phyloP scores from a whole-genome alignment of 2,329 filamentous ascomycete species.

The Aphanoascus verrucosus region DNA sequence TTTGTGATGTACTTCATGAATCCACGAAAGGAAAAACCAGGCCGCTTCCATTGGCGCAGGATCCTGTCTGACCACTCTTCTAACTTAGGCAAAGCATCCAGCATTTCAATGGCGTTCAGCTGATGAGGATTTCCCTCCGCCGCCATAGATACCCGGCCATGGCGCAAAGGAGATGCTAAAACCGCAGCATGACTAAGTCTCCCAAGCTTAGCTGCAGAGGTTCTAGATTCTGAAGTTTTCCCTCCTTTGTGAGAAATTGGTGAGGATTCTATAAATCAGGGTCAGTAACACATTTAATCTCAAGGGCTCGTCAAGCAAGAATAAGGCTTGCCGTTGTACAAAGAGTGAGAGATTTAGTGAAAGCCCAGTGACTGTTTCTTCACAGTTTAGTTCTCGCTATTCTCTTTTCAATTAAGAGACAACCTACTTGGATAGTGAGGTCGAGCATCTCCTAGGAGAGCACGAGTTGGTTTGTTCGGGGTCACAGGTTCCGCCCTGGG shows the following conservation, averaged over 20 bases:
- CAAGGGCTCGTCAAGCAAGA: no score
- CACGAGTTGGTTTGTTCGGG: neutral
- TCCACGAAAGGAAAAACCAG: constrained; percentile 9
- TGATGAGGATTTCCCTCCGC: neutral
- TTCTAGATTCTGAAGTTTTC: neutral
- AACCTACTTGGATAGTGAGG: neutral
- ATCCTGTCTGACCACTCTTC: constrained; percentile 10
- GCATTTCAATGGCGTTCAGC: constrained; percentile 12
- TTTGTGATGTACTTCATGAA: constrained; percentile 9
- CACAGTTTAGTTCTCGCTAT: no score
- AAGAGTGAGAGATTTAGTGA: no score
- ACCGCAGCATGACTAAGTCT: neutral
- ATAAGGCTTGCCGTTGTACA: no score
- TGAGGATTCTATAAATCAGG: neutral
- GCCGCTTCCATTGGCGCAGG: constrained; percentile 10
- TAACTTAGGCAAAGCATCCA: constrained; percentile 14
- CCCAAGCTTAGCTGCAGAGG: neutral
- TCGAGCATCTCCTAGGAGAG: neutral
- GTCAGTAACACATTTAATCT: neutral
- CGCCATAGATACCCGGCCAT: neutral
- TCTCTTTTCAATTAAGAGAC: neutral
- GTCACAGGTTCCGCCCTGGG: neutral
- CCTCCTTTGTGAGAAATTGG: neutral
- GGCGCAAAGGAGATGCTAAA: neutral
- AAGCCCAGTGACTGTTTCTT: no score